phyloP scores from a whole-genome alignment of 1,139 yeast species.

The Eremothecium sinecaudum region DNA sequence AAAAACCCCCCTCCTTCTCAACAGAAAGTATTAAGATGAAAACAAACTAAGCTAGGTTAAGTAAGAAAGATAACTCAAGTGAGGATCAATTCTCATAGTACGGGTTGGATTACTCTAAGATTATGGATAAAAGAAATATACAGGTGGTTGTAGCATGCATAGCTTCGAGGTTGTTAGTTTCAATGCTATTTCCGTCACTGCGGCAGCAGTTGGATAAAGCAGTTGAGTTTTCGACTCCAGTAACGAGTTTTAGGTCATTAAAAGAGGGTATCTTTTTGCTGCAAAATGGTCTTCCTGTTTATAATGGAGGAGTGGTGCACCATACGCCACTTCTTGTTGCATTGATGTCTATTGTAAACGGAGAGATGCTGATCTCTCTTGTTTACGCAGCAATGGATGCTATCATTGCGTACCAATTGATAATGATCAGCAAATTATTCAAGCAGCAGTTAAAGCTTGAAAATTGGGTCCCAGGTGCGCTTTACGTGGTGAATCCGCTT shows the following conservation, averaged over 20 bases:
- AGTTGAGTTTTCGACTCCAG: conserved; percentile 53
- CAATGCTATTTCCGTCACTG: conserved; percentile 21
- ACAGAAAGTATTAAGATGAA: no score
- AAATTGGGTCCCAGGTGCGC: conserved; percentile 43
- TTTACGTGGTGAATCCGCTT: conserved; percentile 76
- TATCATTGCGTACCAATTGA: conserved; percentile 31
- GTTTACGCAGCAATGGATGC: conserved; percentile 37
- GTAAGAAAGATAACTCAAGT: no score
- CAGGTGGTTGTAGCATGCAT: conserved; percentile 13
- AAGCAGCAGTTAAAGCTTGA: conserved; percentile 27
- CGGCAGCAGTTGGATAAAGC: conserved; percentile 37
- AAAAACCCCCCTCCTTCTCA: no score
- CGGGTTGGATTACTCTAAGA: no score
- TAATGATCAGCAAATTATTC: conserved; percentile 30
- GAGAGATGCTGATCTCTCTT: conserved; percentile 26
- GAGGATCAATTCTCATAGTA: no score
- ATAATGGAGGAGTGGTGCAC: conserved; percentile 79
- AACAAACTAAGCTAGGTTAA: no score
- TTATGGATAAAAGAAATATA: conserved; percentile 8
- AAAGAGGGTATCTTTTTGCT: conserved; percentile 72
- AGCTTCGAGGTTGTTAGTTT: conserved; percentile 15
- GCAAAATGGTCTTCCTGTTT: conserved; percentile 53
- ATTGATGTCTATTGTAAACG: conserved; percentile 36
- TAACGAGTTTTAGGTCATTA: conserved; percentile 37
- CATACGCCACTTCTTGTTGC: conserved; percentile 68